These are phyloP conservation scores for Ceriops tagal DNA, from an alignment of 345 rosid genomes.

Conservation along the genomic window DNA sequence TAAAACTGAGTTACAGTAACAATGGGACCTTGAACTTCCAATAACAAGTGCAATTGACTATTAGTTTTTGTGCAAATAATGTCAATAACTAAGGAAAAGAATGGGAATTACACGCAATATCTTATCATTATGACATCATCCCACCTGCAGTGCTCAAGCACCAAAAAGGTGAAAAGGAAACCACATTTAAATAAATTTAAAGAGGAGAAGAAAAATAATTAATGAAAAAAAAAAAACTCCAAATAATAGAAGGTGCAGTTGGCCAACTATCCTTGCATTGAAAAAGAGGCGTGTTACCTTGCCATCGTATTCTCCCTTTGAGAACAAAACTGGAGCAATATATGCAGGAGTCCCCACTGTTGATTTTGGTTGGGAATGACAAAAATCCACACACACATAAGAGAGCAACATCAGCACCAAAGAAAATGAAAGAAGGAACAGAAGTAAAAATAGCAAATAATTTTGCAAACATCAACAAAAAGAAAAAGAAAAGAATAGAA, in stretches of 20 bases:
- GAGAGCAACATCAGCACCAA: background rate
- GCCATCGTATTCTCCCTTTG: slow-evolving; percentile 31
- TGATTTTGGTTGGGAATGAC: slow-evolving; percentile 31
- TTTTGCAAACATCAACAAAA: too few species aligned
- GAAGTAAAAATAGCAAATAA: too few species aligned
- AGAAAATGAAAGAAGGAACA: too few species aligned
- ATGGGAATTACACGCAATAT: background rate
- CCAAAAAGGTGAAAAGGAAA: background rate
- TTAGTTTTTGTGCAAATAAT: too few species aligned
- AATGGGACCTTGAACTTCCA: too few species aligned
- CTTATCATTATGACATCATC: background rate
- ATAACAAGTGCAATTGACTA: too few species aligned
- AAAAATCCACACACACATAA: background rate
- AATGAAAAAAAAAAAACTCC: background rate
- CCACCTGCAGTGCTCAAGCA: background rate
- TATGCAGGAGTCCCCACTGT: slow-evolving; percentile 37
- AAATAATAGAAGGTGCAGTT: background rate
- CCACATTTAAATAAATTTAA: background rate
- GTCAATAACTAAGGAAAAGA: background rate
- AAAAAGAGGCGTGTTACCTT: slow-evolving; percentile 18
- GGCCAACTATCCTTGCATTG: background rate
- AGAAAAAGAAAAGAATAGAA: too few species aligned
- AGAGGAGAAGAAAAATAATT: background rate
- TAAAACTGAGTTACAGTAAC: too few species aligned
- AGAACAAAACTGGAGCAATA: slow-evolving; percentile 32